Base-by-base conservation (phyloP, 768 basidiomycete genomes). In the Leccinum imitatum region DNA sequence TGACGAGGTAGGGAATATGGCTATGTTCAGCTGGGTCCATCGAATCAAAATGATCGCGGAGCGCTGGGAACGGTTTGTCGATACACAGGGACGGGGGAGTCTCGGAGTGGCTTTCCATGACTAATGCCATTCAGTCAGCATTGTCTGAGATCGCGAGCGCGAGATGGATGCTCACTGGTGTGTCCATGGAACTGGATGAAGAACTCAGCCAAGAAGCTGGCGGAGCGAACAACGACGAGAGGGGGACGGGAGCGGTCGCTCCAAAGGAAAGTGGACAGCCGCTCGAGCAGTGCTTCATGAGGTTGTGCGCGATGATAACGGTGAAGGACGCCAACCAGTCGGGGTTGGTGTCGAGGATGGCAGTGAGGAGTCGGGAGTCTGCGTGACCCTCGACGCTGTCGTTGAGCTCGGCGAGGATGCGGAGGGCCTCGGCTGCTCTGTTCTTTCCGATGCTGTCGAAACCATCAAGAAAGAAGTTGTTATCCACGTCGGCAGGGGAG, bases 191-290 rank as follows among this genome's bases (percentile, higher is more conserved):
- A 91, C 70, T 98, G 97, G 52, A 94, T 85, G 62, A 85, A 87
- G 60, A 98, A 87, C 62, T 93, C 87, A 23, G 92, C 93, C 4
- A 95, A 77, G 74, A 98, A 98, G 1, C 97, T 96, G n/a, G 91
- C 88, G 13, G 89, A 91, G 62, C 89, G 82, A 31, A 97, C 86
- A 21, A 87, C 80, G 13, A 97, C 83, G 53, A 98, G 81, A 4
- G 91, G 84, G 13, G 87, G 83, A 39, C 77, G 77, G 27, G 76
- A 77, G n/a, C 74, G 71, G 59, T 86, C 80, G 23, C 77, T 72
- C 91, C 93, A 95, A 30, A 95, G 78, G 5, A 90, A 69, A 3
- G 78, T 70, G 0, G 91, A 82, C 6, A 95, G 81, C 58, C 76
- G 77, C 6, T 84, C 78, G 37, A 93, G 79, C 17, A 84, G 65